Evolutionary conservation across 148 eudicot species (phyloP).

Genomic region (Persicaria tinctoria): DNA sequence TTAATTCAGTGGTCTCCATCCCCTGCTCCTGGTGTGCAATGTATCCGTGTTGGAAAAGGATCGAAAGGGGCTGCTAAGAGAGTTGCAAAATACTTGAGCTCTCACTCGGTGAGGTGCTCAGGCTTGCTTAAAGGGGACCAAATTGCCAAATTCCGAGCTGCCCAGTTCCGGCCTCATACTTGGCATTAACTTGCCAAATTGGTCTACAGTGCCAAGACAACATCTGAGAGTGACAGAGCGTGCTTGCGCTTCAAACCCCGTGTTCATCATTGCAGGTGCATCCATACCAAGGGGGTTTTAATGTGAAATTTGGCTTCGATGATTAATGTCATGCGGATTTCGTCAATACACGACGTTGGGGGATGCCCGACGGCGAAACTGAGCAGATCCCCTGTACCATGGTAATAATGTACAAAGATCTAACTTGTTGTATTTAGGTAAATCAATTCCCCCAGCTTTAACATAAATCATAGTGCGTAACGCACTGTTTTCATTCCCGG

Average conservation of each 20-base stretch:
- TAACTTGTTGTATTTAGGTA: conserved; percentile 5
- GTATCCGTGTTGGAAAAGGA: neutral
- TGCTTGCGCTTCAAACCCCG: neutral
- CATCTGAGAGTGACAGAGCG: neutral
- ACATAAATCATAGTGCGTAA: neutral
- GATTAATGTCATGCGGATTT: neutral
- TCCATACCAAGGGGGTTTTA: neutral
- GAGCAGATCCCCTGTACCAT: neutral
- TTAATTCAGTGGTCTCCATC: neutral
- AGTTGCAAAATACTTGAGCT: neutral
- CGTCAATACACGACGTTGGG: neutral
- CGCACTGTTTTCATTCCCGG: neutral
- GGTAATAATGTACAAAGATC: conserved; percentile 6
- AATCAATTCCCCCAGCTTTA: neutral
- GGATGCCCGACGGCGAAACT: neutral
- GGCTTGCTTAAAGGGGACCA: neutral
- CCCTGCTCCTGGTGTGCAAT: neutral
- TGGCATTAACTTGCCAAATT: neutral
- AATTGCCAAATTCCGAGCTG: neutral
- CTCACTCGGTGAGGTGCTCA: neutral
- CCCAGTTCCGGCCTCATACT: neutral
- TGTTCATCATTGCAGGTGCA: neutral
- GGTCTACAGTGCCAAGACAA: neutral
- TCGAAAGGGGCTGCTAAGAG: neutral
- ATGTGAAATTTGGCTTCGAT: neutral